Base-by-base conservation (phyloP, 306 rosid genomes). In the Lagenaria siceraria region DNA sequence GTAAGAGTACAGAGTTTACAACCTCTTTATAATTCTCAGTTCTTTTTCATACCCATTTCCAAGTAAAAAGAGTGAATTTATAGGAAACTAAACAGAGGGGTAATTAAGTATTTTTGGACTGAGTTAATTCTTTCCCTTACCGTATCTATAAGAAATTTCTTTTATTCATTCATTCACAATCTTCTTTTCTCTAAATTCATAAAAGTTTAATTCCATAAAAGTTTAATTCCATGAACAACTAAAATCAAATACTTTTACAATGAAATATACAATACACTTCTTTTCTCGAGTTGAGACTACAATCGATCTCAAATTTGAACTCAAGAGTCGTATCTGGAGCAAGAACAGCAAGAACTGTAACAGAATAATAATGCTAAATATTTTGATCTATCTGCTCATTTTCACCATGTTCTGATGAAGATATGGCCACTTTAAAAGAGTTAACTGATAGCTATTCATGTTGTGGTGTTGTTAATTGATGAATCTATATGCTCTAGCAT, bases 401-500 rank as follows among this genome's bases (percentile, higher is more conserved):
- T 46, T 69, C 75, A 69, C n/a, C 75, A 43, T 71, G 40, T 7
- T 25, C 24, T 48, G 38, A 71, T 71, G 40, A 71, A 72, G 40
- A 72, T 46, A 70, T 13, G 33, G 22, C 21, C 58, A 70, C 15
- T 48, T 10, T 22, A 70, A 15, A 29, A 22, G 13, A 70, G 56
- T 46, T 22, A 14, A 72, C 42, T 15, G 25, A 25, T 27, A 71
- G 35, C 76, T 48, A 17, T 72, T 72, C 60, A 24, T 72, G 24
- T 49, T 25, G 42, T 25, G 60, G 36, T 49, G 24, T 4, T 48
- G 58, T 72, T 71, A 8, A 25, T 35, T 68, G 74, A 66, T 21
- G 19, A 38, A 21, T 22, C 12, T 33, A 43, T 54, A 54, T 52
- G 78, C 10, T 54, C 71, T 84, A 89, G 82, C 87, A 87, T 79